Conservation (phyloP, 176 grass and related monocot genomes). For the Neostapfia colusana region DNA sequence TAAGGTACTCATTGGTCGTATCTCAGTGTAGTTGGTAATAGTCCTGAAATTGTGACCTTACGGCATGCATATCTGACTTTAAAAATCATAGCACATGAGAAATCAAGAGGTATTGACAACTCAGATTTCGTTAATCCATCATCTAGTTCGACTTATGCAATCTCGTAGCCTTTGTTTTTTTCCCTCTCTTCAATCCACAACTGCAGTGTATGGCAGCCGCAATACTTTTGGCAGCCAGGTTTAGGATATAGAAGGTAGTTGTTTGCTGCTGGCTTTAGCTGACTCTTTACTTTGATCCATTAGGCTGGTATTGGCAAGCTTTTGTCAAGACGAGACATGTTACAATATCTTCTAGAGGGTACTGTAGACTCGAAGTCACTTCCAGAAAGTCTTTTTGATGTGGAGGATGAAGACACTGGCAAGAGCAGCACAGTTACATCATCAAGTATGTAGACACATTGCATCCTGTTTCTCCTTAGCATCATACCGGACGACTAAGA, state of each 20-base stretch:
- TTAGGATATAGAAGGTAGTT: neutral
- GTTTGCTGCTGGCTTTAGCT: conserved; percentile 9
- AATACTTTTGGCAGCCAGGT: neutral
- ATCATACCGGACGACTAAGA: neutral
- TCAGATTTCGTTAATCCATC: neutral
- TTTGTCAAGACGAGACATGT: conserved; percentile 52
- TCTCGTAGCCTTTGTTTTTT: neutral
- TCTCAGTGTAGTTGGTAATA: neutral
- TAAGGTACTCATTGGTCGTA: neutral
- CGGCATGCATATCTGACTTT: neutral
- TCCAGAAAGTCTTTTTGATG: conserved; percentile 51
- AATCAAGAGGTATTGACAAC: conserved; percentile 4
- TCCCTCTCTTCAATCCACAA: neutral
- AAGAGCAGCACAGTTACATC: conserved; percentile 25
- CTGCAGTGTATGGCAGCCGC: neutral
- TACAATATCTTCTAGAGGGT: conserved; percentile 77
- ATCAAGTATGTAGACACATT: conserved; percentile 42
- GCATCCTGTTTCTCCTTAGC: conserved; percentile 4
- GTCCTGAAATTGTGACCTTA: neutral
- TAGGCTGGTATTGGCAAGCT: conserved; percentile 51
- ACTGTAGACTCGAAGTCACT: conserved; percentile 47
- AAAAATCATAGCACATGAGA: neutral
- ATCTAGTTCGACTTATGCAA: neutral
- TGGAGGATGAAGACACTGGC: conserved; percentile 44
- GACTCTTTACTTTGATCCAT: conserved; percentile 11